Conservation (phyloP, 108 stramenopile species). For the Parmales sp. region DNA sequence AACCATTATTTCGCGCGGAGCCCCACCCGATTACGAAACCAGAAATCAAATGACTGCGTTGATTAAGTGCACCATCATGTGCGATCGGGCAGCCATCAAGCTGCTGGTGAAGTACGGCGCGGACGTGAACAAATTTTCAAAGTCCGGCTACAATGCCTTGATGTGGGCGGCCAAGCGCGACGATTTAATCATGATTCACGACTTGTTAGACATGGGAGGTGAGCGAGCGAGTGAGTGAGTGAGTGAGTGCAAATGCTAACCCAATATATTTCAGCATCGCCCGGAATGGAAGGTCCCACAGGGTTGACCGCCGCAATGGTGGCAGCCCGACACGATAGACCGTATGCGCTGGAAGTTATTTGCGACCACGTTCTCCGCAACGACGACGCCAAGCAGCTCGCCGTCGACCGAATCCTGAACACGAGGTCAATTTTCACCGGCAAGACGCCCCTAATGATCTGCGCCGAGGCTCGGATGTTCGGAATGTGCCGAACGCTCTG, state of each 20-base stretch:
- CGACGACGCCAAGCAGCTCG: constrained; percentile 12
- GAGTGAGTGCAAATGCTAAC: too few relatives aligned
- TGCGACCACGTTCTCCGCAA: constrained; percentile 1
- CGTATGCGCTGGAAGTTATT: neutral
- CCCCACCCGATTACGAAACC: neutral
- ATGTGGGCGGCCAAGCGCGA: constrained; percentile 6
- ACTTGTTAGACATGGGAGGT: neutral
- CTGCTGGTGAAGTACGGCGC: neutral
- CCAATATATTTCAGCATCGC: too few relatives aligned
- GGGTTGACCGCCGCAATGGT: neutral
- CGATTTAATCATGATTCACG: constrained; percentile 2
- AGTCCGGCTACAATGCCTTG: neutral
- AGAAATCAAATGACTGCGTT: neutral
- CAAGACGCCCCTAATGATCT: constrained; percentile 1
- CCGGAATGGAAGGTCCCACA: neutral
- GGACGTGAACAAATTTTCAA: neutral
- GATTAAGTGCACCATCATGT: neutral
- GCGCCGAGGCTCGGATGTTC: neutral
- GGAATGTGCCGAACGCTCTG: constrained; percentile 8
- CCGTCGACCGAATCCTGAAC: constrained; percentile 6
- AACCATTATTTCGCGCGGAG: neutral
- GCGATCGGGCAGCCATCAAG: neutral
- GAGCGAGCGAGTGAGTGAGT: too few relatives aligned
- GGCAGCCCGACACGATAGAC: neutral
- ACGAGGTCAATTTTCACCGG: neutral